These are phyloP conservation scores for Rhododendron simsii DNA, from an alignment of 148 eudicot species.

Conservation along the genomic window DNA sequence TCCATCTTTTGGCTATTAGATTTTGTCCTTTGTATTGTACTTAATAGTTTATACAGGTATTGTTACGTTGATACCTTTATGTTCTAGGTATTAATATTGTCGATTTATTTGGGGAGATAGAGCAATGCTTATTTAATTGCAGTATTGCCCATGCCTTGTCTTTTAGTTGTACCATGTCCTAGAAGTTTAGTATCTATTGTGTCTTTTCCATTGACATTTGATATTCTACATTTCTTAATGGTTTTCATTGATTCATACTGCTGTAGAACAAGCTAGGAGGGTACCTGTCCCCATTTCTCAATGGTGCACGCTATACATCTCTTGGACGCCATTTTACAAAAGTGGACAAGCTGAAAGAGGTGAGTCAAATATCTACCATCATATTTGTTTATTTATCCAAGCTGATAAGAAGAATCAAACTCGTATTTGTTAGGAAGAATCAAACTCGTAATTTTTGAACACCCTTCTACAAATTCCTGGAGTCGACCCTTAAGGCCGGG, in stretches of 20 bases:
- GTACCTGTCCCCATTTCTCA: conserved; percentile 72
- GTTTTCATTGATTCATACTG: conserved; percentile 3
- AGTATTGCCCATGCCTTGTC: not conserved
- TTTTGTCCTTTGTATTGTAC: not conserved
- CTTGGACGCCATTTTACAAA: conserved; percentile 93
- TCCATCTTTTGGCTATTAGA: not conserved
- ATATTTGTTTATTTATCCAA: not conserved
- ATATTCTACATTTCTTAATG: not conserved
- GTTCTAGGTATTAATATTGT: not conserved
- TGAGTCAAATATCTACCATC: conserved; percentile 14
- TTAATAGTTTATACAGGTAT: not conserved
- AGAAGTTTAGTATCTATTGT: not conserved
- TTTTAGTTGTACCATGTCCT: not conserved
- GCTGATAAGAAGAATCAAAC: not conserved
- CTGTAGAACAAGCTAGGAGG: conserved; percentile 69
- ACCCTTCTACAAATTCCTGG: not conserved
- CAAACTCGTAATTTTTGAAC: not conserved
- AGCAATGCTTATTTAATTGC: not conserved
- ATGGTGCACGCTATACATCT: conserved; percentile 89
- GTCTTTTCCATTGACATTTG: not conserved
- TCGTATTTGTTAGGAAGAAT: not conserved
- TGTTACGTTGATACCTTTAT: not conserved
- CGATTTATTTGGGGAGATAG: not conserved
- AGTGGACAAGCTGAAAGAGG: conserved; percentile 70
- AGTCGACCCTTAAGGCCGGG: not conserved